Evolutionary conservation across 495 filamentous ascomycete genomes (phyloP), one percentile per base, ranked within the genome.

Genomic region (Xylaria acuta): DNA sequence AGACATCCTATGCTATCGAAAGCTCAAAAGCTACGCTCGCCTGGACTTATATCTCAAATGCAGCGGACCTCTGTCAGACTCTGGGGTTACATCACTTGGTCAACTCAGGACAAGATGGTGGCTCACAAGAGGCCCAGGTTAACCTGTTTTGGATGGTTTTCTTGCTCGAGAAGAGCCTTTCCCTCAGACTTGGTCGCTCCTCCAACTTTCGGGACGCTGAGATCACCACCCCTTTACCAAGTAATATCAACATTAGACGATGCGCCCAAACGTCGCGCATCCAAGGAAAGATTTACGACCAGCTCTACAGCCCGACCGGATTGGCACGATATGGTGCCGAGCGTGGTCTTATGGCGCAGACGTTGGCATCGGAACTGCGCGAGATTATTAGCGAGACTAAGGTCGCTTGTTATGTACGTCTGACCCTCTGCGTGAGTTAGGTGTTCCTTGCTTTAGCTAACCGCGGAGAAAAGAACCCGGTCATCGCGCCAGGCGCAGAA

Each of bases 231-330:
- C 77, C 83, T 8, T 59, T 72, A 3, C 64, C 64, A 20, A 38
- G 45, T 14, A 20, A 67, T 62, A 65, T 2, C 51, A 72, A 14
- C 71, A 79, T 8, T 34, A 49, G 18, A 60, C 75, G n/a, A 67
- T 62, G 5, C 84, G 79, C 82, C 75, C 82, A 11, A 78, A 74
- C 56, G 71, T 83, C 18, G 81, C 78, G 14, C 78, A 83, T 88
- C n/a, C 83, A 87, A 43, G 81, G 82, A 7, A 78, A 81, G n/a
- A 77, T 84, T 2, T 87, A 87, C 53, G 81, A 83, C 38, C 73
- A 80, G 34, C 71, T 88, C 3, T 88, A 86, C 58, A 86, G 84
- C 45, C 86, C 84, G 20, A 77, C 79, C 14, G 84, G 81, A 7
- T 69, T 88, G 36, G 77, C 76, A 8, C 81, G 80, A 51, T 73